Base-by-base conservation (phyloP, 106 monocot genomes). In the Dioscorea dumetorum region DNA sequence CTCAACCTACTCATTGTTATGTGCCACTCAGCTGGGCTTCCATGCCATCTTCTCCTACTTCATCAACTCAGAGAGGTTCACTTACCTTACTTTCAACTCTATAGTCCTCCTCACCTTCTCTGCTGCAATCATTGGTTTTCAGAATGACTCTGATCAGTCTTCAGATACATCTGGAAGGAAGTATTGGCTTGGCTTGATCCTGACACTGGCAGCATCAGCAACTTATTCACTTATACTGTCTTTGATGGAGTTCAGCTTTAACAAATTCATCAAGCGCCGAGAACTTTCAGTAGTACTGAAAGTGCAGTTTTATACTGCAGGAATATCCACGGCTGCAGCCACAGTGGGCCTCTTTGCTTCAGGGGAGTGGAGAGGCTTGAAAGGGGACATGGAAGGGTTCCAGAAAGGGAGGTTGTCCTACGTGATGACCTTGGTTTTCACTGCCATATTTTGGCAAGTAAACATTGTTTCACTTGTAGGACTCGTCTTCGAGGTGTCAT, bases 61-160 rank as follows among this genome's bases (percentile, higher is more conserved):
- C 57, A 24, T 79, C 18, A 84, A 84, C 53, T 31, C 41, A 28
- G 74, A 83, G 33, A 83, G 60, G 80, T 73, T 87, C 71, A 77
- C 80, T 21, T 33, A 66, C 7, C 63, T 83, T n/a, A 75, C 80
- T 8, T 64, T 83, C 57, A 87, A 87, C 66, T 82, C 87, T 8
- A 77, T 87, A 33, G 63, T 87, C 22, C 73, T 87, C 49, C 73
- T 87, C 52, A 87, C 83, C 61, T 64, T 87, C 59, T 86, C 86
- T 1, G 79, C 86, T 4, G 60, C 86, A 5, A 78, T 86, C 22
- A 63, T 86, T 12, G 86, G 76, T 4, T 61, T 76, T 9, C 20
- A 60, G 24, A 11, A 56, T 11, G 48, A 31, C 16, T 72, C 61
- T 8, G 32, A 19, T 20, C 13, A 9, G 4, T 19, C 21, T 2